phyloP scores from a whole-genome alignment of 1,139 yeast genomes.

The Yamadazyma spencermartinsiae region DNA sequence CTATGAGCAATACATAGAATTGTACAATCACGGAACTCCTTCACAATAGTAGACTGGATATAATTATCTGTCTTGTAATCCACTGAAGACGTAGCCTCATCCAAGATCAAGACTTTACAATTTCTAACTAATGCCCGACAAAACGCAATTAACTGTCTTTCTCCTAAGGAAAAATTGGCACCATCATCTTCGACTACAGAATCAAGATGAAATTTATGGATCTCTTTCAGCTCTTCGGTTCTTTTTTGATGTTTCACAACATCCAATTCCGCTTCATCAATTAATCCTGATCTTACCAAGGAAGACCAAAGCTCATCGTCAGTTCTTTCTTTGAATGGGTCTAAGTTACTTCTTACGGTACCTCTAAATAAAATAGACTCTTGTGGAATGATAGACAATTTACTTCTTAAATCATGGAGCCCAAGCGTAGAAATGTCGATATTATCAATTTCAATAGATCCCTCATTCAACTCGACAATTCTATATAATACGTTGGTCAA shows the following conservation, averaged over 20 bases:
- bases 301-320: constrained; percentile 35
- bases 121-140: constrained; percentile 52
- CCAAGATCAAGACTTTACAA: constrained; percentile 48
- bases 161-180: constrained; percentile 52
- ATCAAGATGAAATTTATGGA: constrained; percentile 44
- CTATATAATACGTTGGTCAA: constrained; percentile 68
- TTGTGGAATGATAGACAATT: constrained; percentile 86
- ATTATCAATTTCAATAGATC: constrained; percentile 58
- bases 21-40: constrained; percentile 47
- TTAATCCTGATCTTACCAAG: constrained; percentile 27
- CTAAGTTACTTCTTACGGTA: constrained; percentile 74
- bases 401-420: constrained; percentile 66
- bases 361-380: constrained; percentile 89
- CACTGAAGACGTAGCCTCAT: constrained; percentile 59
- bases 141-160: constrained; percentile 52
- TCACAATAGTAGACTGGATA: constrained; percentile 47
- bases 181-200: constrained; percentile 52
- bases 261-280: constrained; percentile 22
- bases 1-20: constrained; percentile 58
- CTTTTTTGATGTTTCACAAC: constrained; percentile 17
- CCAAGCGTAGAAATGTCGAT: constrained; percentile 65
- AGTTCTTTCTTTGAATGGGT: constrained; percentile 48
- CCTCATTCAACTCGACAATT: constrained; percentile 53
- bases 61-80: constrained; percentile 54
- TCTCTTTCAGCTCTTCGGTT: constrained; percentile 2